Conservation (phyloP, 441 rosid species). For the Arabidopsis hybrid region DNA sequence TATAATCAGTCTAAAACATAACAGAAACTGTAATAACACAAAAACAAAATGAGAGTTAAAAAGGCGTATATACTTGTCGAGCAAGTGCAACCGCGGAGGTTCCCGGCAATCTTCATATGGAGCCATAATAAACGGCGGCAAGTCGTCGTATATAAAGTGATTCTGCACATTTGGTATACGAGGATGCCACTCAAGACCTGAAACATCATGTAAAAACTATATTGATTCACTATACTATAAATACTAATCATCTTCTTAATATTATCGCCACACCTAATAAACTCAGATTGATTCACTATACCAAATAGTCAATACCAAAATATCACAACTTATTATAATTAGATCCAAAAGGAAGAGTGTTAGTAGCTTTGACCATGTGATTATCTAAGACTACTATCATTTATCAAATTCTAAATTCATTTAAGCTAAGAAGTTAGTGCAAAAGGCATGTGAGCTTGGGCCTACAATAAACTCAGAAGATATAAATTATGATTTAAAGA, state of each 20-base stretch:
- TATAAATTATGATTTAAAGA: constrained; percentile 28
- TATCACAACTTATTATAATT: neutral
- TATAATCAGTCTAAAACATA: constrained; percentile 4
- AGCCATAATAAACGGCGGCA: constrained; percentile 81
- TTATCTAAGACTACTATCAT: constrained; percentile 6
- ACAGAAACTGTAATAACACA: neutral
- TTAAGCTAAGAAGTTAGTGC: constrained; percentile 46
- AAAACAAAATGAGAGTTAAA: constrained; percentile 1
- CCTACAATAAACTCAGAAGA: constrained; percentile 35
- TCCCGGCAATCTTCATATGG: constrained; percentile 82
- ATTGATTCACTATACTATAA: constrained; percentile 14
- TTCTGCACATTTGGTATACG: constrained; percentile 67
- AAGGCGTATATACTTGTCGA: constrained; percentile 68
- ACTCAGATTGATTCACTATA: constrained; percentile 25
- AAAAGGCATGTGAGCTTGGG: constrained; percentile 45
- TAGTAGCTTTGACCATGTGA: constrained; percentile 28
- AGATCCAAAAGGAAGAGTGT: constrained; percentile 29
- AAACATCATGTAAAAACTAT: constrained; percentile 46
- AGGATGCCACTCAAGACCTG: constrained; percentile 94
- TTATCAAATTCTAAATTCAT: constrained; percentile 1
- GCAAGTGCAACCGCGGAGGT: constrained; percentile 80
- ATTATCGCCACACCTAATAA: constrained; percentile 49
- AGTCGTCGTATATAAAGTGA: constrained; percentile 79
- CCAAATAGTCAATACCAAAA: neutral
- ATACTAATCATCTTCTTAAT: constrained; percentile 14